Base-by-base conservation (phyloP, 2,329 filamentous ascomycete genomes). In the Thielaviopsis musarum region DNA sequence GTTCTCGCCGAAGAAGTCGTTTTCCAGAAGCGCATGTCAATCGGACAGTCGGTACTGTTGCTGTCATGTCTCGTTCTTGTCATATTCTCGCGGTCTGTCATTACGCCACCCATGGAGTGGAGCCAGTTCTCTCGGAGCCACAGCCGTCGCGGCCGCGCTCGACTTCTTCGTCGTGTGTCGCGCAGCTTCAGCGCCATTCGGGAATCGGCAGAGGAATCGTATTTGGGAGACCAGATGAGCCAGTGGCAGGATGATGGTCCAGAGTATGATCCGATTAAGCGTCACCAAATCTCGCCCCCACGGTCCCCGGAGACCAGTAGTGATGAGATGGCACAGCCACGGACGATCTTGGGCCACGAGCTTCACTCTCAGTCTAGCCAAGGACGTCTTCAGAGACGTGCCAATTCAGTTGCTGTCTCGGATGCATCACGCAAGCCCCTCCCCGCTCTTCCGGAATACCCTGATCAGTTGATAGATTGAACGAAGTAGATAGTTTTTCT, bases 1-100 rank as follows among this genome's bases (percentile, higher is more conserved):
- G 77, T 97, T 34, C 79, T 98, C 12, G 91, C 91, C n/a, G 91
- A 97, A 66, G 93, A 98, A 70, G 81, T 97, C 24, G 80, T 85
- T 41, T 86, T 86, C 65, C 83, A 86, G 71, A 96, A 96, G 72
- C 81, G 91, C 62, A 94, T 97, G 83, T 88, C 88, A 4, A 93
- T 97, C 61, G 81, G 95, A 38, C 93, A 97, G 70, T 90, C 87
- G 53, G 81, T 94, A 5, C 78, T 98, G 9, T 79, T 97, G 5
- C 79, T 97, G 0, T 82, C 91, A 53, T 95, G 90, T 65, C 80
- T 98, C 10, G 84, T 87, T 0, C 77, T 98, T 1, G 88, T 96
- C 22, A 84, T 97, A 45, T 96, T 97, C 69, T 82, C 80, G 13
- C 73, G 80, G 41, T 62, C 63, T 45, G 51, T 57, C 34, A 59